Evolutionary conservation across 805 yeast genomes (phyloP), one percentile per base, ranked within the genome.

Genomic region (Starmera caribaea): DNA sequence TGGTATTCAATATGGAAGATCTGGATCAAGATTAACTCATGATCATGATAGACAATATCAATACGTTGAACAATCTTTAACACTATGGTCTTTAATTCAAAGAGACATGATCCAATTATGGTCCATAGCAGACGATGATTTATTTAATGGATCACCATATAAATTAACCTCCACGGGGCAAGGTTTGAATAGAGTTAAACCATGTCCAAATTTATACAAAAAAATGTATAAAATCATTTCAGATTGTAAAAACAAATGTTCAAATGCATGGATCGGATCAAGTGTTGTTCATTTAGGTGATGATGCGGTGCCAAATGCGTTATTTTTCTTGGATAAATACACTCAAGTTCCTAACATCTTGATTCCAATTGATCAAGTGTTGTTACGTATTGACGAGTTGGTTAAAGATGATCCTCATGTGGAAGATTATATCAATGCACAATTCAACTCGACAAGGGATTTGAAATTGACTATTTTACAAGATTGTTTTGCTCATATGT

Each of bases 261-360:
- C 80, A 4, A 7, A 21, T 7, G 62, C 71, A 3, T 83, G 92
- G 90, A 80, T 83, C 29, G 94, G 94, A 2, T 77, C 86, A 5
- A 75, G 83, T 13, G 90, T 81, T 16, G 82, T 83, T 17, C 94
- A 83, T 58, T 53, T 84, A 14, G 94, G 92, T 32, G 94, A 83
- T 57, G 81, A 79, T 49, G 83, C 89, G 2, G 94, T 83, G 5
- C 94, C 94, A 3, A 83, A 83, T 55, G 88, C 90, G 0, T 56
- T 84, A 43, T 82, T 82, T 54, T 83, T 83, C 63, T 59, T 83
- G 38, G 92, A 83, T 58, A 83, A 84, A 55, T 83, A 83, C 54
- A 72, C 80, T 27, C 94, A 83, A 57, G 85, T 84, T 3, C 92
- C 92, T 27, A 71, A 79, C 38, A 82, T 83, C 30, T 59, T 83